Base-by-base conservation (phyloP, 1,139 yeast genomes). In the Candida sp. region DNA sequence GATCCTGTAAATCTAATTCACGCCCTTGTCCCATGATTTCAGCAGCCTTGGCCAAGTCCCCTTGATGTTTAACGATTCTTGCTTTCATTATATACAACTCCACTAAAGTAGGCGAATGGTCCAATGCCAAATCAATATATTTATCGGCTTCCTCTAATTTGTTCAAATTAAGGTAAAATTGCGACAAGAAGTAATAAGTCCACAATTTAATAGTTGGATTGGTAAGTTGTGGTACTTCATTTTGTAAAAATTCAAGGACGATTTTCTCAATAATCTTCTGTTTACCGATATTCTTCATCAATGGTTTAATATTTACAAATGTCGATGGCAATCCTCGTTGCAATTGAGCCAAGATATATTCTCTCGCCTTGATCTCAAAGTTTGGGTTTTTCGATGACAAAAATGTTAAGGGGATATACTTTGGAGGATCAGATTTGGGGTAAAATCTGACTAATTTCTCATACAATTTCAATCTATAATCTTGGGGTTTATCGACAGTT, bases 241-340 rank as follows among this genome's bases (percentile, higher is more conserved):
- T 51, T 5, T 56, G 52, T 52, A 70, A 67, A 52, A 78, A 84
- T 4, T 79, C 75, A 38, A 62, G 51, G 9, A 84, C 88, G 41
- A 84, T 66, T 27, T 73, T 58, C 48, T 77, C 81, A 49, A 89
- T 76, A 5, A 76, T 63, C 5, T 58, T 53, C 33, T 66, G 66
- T 57, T 86, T 85, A 11, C 58, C 60, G 2, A 60, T 48, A 50
- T 77, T 77, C 45, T 70, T 74, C 64, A 89, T 90, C 50, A 91
- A 72, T 1, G 95, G 87, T 64, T 91, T 90, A 43, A 93, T 79
- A 55, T 87, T 85, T 41, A 86, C 86, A 66, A 91, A 93, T 5
- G 95, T 78, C 1, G 97, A 88, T 4, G 99, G 99, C 29, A 90
- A 95, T 34, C 96, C 96, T 49, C 89, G 77, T 48, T 76, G 67